These are phyloP conservation scores for Abortiporus biennis DNA, from an alignment of 1,284 basidiomycete species.

Conservation along the genomic window DNA sequence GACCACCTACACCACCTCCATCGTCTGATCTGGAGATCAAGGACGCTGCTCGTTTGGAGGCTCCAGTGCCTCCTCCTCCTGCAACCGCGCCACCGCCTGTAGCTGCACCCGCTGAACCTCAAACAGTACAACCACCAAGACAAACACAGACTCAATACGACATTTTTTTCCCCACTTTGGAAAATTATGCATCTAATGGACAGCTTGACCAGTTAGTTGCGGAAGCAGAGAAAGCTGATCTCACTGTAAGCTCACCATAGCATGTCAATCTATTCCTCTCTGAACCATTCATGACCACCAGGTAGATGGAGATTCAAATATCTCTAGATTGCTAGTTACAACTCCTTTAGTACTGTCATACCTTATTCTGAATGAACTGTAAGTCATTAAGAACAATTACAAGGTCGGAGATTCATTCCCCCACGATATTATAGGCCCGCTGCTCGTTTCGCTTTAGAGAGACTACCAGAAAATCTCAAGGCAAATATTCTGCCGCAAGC, in stretches of 20 bases:
- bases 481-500: constrained; percentile 36
- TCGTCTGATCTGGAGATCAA: constrained; percentile 47
- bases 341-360: constrained; percentile 57
- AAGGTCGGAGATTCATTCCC: neutral
- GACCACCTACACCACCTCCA: constrained; percentile 55
- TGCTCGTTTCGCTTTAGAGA: constrained; percentile 46
- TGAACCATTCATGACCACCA: constrained; percentile 17
- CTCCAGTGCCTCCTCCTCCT: constrained; percentile 13
- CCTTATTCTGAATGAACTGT: constrained; percentile 56
- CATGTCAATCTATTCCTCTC: constrained; percentile 6
- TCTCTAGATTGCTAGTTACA: constrained; percentile 42
- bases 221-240: constrained; percentile 45
- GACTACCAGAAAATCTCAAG: constrained; percentile 43
- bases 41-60: constrained; percentile 28
- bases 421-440: constrained; percentile 35
- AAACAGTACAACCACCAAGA: constrained; percentile 6
- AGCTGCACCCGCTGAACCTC: constrained; percentile 9
- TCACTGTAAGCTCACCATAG: constrained; percentile 41
- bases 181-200: constrained; percentile 35
- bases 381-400: constrained; percentile 16
- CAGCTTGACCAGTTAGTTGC: constrained; percentile 38
- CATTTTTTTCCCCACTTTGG: constrained; percentile 33
- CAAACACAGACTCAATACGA: constrained; percentile 14
- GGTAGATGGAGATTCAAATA: constrained; percentile 34
- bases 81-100: constrained; percentile 15